Conservation (phyloP, 2,329 filamentous ascomycete genomes). For the Sclerotinia subarctica region DNA sequence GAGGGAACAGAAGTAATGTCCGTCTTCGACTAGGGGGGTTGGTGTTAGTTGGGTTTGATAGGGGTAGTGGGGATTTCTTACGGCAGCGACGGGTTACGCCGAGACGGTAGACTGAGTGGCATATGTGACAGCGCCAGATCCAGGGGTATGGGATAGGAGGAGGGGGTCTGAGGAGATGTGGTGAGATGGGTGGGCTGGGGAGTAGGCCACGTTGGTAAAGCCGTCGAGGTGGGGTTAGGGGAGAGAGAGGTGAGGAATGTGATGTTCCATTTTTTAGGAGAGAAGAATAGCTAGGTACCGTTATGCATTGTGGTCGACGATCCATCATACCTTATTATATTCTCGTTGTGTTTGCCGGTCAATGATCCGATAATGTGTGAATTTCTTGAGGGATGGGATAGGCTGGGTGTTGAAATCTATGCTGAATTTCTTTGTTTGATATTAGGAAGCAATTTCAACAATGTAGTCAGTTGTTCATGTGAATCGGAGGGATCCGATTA, state of each 20-base stretch:
- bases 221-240: conserved; percentile 16
- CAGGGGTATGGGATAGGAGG: conserved; percentile 36
- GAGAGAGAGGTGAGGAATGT: conserved; percentile 12
- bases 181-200: conserved; percentile 16
- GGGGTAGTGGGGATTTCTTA: neutral
- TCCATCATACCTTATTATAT: conserved; percentile 7
- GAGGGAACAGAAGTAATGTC: conserved; percentile 28
- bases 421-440: conserved; percentile 7
- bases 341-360: neutral
- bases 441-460: neutral
- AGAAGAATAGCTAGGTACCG: conserved; percentile 11
- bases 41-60: neutral
- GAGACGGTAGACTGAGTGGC: conserved; percentile 36
- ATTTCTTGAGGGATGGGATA: neutral
- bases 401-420: neutral
- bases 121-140: conserved; percentile 40
- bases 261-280: conserved; percentile 7
- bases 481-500: neutral
- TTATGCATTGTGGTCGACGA: conserved; percentile 7
- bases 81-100: conserved; percentile 39
- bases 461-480: neutral
- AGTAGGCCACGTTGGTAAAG: conserved; percentile 18
- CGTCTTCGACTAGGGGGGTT: conserved; percentile 26
- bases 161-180: conserved; percentile 24
- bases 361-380: neutral